These are phyloP conservation scores for Wickerhamomyces rabaulensis DNA, from an alignment of 805 yeast species.

Conservation along the genomic window DNA sequence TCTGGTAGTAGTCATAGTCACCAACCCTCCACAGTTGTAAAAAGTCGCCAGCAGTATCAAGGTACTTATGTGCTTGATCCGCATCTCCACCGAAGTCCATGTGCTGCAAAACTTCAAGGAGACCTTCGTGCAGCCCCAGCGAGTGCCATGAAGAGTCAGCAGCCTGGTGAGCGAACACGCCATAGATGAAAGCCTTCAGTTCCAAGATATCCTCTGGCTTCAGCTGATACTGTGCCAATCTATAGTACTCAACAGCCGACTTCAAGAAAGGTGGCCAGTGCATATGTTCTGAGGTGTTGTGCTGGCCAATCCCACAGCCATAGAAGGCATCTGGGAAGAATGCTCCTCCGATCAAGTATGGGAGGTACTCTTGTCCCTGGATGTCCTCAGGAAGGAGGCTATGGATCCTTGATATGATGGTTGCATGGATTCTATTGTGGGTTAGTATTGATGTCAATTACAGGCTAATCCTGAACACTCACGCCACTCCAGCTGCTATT, in stretches of 20 bases:
- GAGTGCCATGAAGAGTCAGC: slow-evolving; percentile 71
- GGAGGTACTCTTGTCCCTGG: slow-evolving; percentile 14
- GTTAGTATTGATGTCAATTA: not conserved
- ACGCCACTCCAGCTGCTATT: not conserved
- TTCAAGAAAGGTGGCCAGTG: slow-evolving; percentile 69
- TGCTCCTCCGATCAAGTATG: slow-evolving; percentile 49
- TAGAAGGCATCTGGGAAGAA: slow-evolving; percentile 70
- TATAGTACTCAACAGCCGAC: slow-evolving; percentile 39
- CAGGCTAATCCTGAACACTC: not conserved
- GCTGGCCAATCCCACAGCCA: slow-evolving; percentile 44
- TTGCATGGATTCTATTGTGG: slow-evolving; percentile 26
- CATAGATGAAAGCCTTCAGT: slow-evolving; percentile 52
- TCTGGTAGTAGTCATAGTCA: slow-evolving; percentile 17
- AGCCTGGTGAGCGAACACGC: slow-evolving; percentile 57
- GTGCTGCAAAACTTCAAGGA: slow-evolving; percentile 43
- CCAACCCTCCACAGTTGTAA: slow-evolving; percentile 37
- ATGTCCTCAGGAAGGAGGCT: slow-evolving; percentile 30
- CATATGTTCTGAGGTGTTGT: slow-evolving; percentile 50
- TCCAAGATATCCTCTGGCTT: slow-evolving; percentile 21
- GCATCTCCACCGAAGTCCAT: slow-evolving; percentile 50
- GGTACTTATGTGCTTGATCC: slow-evolving; percentile 44
- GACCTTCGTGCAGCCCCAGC: slow-evolving; percentile 45
- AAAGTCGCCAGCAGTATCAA: slow-evolving; percentile 66
- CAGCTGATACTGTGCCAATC: slow-evolving; percentile 13
- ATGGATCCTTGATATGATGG: slow-evolving; percentile 29